Base-by-base conservation (phyloP, 352 stramenopile genomes). In the Phytophthora podocarpi region DNA sequence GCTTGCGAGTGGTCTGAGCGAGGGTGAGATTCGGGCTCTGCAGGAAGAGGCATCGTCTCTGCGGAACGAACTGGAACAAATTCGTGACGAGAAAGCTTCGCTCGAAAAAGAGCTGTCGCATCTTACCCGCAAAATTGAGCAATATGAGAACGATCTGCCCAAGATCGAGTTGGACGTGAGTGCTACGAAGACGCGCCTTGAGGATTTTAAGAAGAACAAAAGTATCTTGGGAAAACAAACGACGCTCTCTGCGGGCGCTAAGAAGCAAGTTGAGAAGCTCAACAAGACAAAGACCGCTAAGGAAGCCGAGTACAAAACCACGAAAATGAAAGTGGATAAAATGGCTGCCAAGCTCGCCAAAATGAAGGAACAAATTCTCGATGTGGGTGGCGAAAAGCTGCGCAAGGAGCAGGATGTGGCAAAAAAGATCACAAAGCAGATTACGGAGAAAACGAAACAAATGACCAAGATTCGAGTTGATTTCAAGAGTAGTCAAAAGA, bases 281-380 rank as follows among this genome's bases (percentile, higher is more conserved):
- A 78, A 89, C 32, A 83, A 86, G 30, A 82, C 87, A 10, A 90
- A 98, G 36, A 64, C 76, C n/a, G 79, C 79, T 2, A 97, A 97
- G 52, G 95, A 98, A 60, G 65, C 66, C 4, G 90, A 98, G 78
- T 96, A 81, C 45, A 82, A 75, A 10, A 72, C 65, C n/a, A 74
- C 84, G 4, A 85, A 93, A 37, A 46, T 81, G 12, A 76, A 78
- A 9, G 82, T 94, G 4, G 67, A 91, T 24, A 75, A 65, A 50
- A 93, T 91, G 71, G 78, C 96, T 43, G 63, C 56, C 0, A 74
- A 92, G 43, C 87, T 99, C 7, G 82, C 86, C 5, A 87, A 91
- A 24, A 69, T 99, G 6, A 98, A 99, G 73, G 91, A 98, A 30
- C 80, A 89, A 27, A 99, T 99, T 63, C 74, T 99, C 0, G 92